A percentile compares a stretch with the other conserved stretches of the same genome.
These are phyloP conservation scores for Parastagonospora avenae DNA, from an alignment of 2,329 filamentous ascomycete species.

Conservation along the genomic window DNA sequence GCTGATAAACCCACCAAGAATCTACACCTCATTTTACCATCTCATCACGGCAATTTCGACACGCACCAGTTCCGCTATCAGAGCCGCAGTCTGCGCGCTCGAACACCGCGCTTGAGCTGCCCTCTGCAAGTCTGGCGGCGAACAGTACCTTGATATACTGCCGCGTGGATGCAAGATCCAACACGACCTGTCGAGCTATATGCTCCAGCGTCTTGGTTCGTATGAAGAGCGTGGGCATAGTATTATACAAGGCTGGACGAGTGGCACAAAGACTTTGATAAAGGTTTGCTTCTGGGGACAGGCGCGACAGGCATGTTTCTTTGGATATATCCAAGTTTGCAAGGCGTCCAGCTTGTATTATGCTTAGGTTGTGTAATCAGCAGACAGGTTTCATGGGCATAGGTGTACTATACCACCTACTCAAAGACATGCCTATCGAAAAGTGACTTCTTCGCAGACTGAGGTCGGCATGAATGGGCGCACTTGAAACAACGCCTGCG, in stretches of 20 bases:
- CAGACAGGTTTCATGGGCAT: too few species aligned
- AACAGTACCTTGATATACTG: conserved; percentile 33
- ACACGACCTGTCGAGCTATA: conserved; percentile 26
- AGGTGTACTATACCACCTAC: too few species aligned
- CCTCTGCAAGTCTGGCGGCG: conserved; percentile 39
- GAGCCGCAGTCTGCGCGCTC: conserved; percentile 32
- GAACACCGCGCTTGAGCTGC: conserved; percentile 46
- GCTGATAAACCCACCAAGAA: not conserved
- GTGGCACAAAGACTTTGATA: too few species aligned
- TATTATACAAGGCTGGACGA: conserved; percentile 3
- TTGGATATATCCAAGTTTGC: too few species aligned
- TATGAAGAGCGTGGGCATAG: conserved; percentile 14
- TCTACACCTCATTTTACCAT: not conserved
- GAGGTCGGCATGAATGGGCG: too few species aligned
- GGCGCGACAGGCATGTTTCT: too few species aligned
- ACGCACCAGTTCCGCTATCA: conserved; percentile 29
- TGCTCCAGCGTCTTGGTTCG: conserved; percentile 35
- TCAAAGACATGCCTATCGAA: too few species aligned
- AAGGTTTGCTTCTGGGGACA: too few species aligned
- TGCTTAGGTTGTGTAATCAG: too few species aligned
- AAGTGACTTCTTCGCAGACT: too few species aligned
- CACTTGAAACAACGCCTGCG: too few species aligned
- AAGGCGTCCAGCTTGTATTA: too few species aligned
- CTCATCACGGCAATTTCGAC: conserved; percentile 15
- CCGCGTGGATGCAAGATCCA: conserved; percentile 25